Evolutionary conservation across 192 early-diverging fungal genomes (phyloP).

Genomic region (Backusella sp.): DNA sequence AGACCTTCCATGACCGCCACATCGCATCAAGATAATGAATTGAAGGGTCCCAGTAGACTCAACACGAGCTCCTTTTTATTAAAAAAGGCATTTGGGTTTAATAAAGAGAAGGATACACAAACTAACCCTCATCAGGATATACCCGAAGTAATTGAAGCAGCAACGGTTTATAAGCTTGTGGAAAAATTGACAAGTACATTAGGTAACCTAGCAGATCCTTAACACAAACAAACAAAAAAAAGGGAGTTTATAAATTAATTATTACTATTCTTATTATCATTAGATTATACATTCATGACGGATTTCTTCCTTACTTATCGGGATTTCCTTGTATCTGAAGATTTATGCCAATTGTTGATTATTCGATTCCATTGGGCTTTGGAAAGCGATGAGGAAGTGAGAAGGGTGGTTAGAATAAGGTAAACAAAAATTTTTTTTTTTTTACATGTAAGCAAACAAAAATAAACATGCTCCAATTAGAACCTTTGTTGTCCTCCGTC

Average conservation of each 20-base stretch:
- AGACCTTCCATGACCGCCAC: not conserved
- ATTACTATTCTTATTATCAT: not conserved
- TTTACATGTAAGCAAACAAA: not conserved
- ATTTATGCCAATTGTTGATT: conserved; percentile 51
- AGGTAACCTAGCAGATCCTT: not conserved
- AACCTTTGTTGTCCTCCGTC: conserved; percentile 58
- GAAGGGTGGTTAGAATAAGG: conserved; percentile 54
- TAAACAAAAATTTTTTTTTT: not conserved
- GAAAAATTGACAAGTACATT: conserved; percentile 54
- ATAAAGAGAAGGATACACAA: not conserved
- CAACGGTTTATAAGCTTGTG: conserved; percentile 53
- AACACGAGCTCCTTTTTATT: not conserved
- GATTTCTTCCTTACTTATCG: conserved; percentile 65
- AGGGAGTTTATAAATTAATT: not conserved
- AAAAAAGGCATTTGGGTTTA: conserved; percentile 10
- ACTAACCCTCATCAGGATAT: not conserved
- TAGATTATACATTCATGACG: conserved; percentile 60
- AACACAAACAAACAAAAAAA: not conserved
- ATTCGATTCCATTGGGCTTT: conserved; percentile 59
- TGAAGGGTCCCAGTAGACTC: not conserved
- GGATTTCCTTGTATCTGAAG: conserved; percentile 49
- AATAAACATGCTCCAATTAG: conserved; percentile 3
- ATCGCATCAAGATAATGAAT: not conserved
- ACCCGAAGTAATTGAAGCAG: conserved; percentile 40
- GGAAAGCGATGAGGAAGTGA: conserved; percentile 41